Evolutionary conservation across 257 asterid genomes (phyloP), one percentile per base, ranked within the genome.

Genomic region (Salvia splendens): DNA sequence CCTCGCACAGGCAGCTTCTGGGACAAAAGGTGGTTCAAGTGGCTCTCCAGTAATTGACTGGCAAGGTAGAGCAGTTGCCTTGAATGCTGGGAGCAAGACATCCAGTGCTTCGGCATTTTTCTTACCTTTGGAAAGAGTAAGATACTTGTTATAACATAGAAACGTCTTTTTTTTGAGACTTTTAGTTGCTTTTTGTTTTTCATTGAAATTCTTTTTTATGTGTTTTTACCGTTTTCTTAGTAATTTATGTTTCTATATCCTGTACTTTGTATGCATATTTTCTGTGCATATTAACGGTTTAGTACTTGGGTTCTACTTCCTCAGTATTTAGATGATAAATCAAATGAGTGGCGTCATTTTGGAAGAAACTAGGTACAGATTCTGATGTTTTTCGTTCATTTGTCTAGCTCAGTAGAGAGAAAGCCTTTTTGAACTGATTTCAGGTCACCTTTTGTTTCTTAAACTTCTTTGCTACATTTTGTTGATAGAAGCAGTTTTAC

Each of bases 21-120:
- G 99, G 75, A 94, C 99, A 14, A 94, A 91, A 85, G 99, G 99
- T 46, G 99, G 99, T 72, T 94, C 99, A 76, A 94, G 99, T 83
- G 99, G 99, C 64, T 94, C 99, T 70, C 99, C 99, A 42, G 99
- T 91, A 60, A 94, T 94, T 79, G 96, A 94, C 82, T 94, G 97
- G 95, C 96, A 86, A 81, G 99, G 99, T 67, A 88, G 97, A 84
- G 99, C 96, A 55, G 95, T 91, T 65, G 99, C 97, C 69, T 83
- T 94, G 87, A 94, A 94, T 94, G 96, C 99, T 70, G 99, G 99
- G 79, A 83, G 99, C 83, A 94, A 91, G 85, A 88, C 96, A 55
- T 87, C 96, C 61, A 91, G 97, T 75, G 96, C 99, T 69, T 94
- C 99, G 10, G 97, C 99, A 20, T 94, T 91, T 86, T 94, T 91